Evolutionary conservation across 345 rosid species (phyloP), one percentile per base, ranked within the genome.

Genomic region (Salix dunnii): DNA sequence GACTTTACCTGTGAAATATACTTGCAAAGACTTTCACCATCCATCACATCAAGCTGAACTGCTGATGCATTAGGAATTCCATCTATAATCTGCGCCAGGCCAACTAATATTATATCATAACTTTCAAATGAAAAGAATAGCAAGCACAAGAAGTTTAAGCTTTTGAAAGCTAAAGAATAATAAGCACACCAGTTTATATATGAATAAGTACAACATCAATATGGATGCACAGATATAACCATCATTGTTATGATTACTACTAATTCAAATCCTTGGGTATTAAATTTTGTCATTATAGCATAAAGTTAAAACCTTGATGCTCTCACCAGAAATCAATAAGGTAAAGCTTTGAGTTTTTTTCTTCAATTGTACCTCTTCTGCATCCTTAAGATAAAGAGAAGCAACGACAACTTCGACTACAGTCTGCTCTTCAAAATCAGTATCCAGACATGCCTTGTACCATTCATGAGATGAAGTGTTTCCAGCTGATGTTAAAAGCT

Each of bases 301-400:
- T 48, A 48, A 40, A 48, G 53, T 48, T 48, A 20, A 48, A 16
- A 17, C 53, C 53, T 20, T 63, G 61, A 42, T 64, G 76, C 65
- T 67, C 43, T 49, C 68, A 66, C 31, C 35, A 70, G 65, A 66
- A 36, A 4, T 25, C 46, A 58, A 71, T 60, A 13, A 62, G 60
- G 49, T 31, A 77, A 42, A 42, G 43, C 9, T 33, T 28, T 23
- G 38, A 21, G 11, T n/a, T 10, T 61, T 46, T 66, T 38, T 43
- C n/a, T 8, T 35, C 20, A 63, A 55, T 35, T 62, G 62, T 88
- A 95, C 99, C 97, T 95, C 96, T 82, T 95, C 90, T 64, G 97
- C 99, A 84, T 95, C 99, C 80, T 89, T 90, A 43, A 93, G 89
- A 85, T 83, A 90, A 60, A 95, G 89, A 84, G 99, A 95, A 42